Percentiles rank a stretch among this genome's conserved stretches.
Evolutionary conservation across 108 stramenopile genomes (phyloP).

Genomic region (Schizochytrium sp.): DNA sequence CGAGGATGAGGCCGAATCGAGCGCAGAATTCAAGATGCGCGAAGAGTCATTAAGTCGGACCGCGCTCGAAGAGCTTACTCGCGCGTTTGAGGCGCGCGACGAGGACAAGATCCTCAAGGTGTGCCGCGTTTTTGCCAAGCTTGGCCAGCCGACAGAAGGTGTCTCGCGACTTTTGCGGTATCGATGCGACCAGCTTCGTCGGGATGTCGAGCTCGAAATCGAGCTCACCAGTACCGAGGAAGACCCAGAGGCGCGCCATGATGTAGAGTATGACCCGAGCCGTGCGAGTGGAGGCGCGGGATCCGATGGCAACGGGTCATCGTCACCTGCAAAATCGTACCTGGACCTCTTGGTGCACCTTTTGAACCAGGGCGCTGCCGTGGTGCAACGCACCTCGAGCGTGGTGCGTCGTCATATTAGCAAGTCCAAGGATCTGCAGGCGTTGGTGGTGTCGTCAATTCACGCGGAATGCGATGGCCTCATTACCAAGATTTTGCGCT

Average conservation of each 20-base stretch:
- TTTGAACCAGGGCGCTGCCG: background rate
- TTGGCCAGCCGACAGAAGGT: background rate
- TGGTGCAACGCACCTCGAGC: background rate
- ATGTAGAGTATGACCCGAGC: background rate
- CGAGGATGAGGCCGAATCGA: background rate
- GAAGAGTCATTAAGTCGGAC: background rate
- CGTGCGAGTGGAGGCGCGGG: no score
- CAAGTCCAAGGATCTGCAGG: background rate
- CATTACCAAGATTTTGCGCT: background rate
- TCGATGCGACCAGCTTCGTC: background rate
- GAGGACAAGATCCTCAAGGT: slow-evolving; percentile 15
- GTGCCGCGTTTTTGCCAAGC: slow-evolving; percentile 9
- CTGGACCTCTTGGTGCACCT: background rate
- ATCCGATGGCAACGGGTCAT: no score
- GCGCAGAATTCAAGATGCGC: background rate
- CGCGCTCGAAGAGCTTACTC: background rate
- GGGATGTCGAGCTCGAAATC: background rate
- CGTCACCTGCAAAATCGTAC: background rate
- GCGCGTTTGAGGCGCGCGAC: background rate
- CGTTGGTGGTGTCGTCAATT: background rate
- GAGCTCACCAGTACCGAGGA: background rate
- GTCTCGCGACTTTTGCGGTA: background rate
- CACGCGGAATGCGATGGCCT: background rate
- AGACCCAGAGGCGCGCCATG: background rate
- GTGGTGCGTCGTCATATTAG: background rate